These are phyloP conservation scores for Pittosporum tobira DNA, from an alignment of 129 eudicot species.

Conservation along the genomic window DNA sequence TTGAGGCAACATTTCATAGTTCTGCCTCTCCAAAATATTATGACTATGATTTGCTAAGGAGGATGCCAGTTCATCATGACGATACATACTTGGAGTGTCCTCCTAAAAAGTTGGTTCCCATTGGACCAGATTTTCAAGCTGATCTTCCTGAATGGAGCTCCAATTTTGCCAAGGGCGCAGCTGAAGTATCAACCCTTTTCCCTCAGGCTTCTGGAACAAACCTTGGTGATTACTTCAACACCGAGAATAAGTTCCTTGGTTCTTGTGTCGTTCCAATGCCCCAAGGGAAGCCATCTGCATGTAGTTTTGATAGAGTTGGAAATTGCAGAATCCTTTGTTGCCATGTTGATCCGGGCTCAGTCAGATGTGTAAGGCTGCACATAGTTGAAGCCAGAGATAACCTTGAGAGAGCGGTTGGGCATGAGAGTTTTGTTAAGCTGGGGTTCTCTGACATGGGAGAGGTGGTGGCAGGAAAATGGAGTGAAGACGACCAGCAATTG, in stretches of 20 bases:
- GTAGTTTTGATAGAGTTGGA: slow-evolving; percentile 15
- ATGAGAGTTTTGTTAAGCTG: slow-evolving; percentile 32
- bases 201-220: slow-evolving; percentile 5
- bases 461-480: slow-evolving; percentile 45
- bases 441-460: slow-evolving; percentile 64
- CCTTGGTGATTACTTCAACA: not conserved
- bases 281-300: slow-evolving; percentile 1
- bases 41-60: slow-evolving; percentile 14
- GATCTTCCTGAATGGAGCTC: slow-evolving; percentile 43
- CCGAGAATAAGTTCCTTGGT: slow-evolving; percentile 23
- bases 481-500: slow-evolving; percentile 38
- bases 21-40: slow-evolving; percentile 8
- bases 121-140: slow-evolving; percentile 60
- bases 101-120: slow-evolving; percentile 40
- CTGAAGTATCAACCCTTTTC: not conserved
- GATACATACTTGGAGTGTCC: slow-evolving; percentile 34
- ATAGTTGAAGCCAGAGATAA: slow-evolving; percentile 34
- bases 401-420: slow-evolving; percentile 35
- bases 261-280: slow-evolving; percentile 38
- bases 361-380: slow-evolving; percentile 43
- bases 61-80: slow-evolving; percentile 7
- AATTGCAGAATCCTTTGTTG: slow-evolving; percentile 29
- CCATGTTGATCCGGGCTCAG: slow-evolving; percentile 38
- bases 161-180: not conserved
- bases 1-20: slow-evolving; percentile 14